Evolutionary conservation across 228 moss, liverwort and hornwort genomes (phyloP).

Genomic region (Sphagnum magellanicum): DNA sequence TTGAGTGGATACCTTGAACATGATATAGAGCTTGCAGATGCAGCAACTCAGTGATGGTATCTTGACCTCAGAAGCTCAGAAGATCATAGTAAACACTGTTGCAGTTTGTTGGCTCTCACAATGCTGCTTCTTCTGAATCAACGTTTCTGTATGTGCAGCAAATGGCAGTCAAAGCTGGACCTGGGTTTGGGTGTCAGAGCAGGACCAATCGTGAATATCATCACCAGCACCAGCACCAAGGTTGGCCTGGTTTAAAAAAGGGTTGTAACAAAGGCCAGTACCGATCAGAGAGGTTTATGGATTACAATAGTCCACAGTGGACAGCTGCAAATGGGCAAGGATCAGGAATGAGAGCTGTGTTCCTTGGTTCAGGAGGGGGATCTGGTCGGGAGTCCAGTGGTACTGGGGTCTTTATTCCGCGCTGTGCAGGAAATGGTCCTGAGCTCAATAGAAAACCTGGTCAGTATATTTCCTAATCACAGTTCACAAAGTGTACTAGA

Average conservation of each 20-base stretch:
- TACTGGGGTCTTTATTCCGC: slow-evolving; percentile 15
- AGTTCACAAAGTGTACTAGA: background rate
- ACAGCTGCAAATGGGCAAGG: background rate
- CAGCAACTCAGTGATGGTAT: too few relatives aligned
- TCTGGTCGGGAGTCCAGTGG: slow-evolving; percentile 12
- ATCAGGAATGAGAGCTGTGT: slow-evolving; percentile 12
- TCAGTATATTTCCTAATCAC: background rate
- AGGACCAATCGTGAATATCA: slow-evolving; percentile 12
- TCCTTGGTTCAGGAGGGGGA: slow-evolving; percentile 3
- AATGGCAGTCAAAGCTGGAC: slow-evolving; percentile 23
- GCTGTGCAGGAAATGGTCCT: slow-evolving; percentile 1
- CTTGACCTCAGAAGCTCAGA: too few relatives aligned
- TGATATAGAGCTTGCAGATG: too few relatives aligned
- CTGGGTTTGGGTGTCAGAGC: slow-evolving; percentile 16
- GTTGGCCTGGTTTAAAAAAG: background rate
- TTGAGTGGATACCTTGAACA: too few relatives aligned
- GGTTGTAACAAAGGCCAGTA: background rate
- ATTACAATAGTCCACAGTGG: background rate
- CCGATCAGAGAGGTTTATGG: background rate
- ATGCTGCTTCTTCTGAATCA: background rate
- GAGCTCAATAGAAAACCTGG: slow-evolving; percentile 8
- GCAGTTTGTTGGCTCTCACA: background rate
- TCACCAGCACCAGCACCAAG: slow-evolving; percentile 2
- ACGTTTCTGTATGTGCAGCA: slow-evolving; percentile 16
- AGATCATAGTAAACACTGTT: too few relatives aligned